Evolutionary conservation across 805 yeast genomes (phyloP).

Genomic region (Saturnispora serradocipensis): DNA sequence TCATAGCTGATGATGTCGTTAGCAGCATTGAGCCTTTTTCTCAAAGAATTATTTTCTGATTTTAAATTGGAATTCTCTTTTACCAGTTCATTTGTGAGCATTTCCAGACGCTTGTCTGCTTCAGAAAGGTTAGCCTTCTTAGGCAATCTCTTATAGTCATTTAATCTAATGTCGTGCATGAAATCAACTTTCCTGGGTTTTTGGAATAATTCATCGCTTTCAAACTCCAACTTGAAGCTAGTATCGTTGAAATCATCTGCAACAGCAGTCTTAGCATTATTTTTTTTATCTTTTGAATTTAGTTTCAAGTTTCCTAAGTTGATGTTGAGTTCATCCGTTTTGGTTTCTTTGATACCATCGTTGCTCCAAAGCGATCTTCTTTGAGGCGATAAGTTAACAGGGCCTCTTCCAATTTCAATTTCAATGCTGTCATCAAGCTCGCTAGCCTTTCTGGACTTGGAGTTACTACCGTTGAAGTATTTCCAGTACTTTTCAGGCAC

Average conservation of each 20-base stretch:
- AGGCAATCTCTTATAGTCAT: conserved; percentile 6
- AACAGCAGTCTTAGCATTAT: not conserved
- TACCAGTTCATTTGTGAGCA: not conserved
- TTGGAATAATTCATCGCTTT: not conserved
- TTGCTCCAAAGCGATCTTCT: conserved; percentile 5
- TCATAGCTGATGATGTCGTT: conserved; percentile 20
- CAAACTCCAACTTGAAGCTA: conserved; percentile 3
- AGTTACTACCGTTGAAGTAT: conserved; percentile 15
- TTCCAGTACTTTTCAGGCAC: conserved; percentile 21
- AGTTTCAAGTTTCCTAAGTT: conserved; percentile 14
- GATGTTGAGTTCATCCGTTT: conserved; percentile 15
- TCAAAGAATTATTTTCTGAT: conserved; percentile 2
- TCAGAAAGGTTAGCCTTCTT: conserved; percentile 5
- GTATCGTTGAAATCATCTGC: not conserved
- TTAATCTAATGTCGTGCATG: not conserved
- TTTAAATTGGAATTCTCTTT: conserved; percentile 2
- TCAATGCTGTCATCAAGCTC: conserved; percentile 10
- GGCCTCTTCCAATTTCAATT: conserved; percentile 22
- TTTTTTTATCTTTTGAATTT: conserved; percentile 2
- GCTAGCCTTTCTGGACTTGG: not conserved
- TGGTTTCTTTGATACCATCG: conserved; percentile 21
- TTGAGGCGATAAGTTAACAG: conserved; percentile 6
- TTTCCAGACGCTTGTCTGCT: conserved; percentile 12
- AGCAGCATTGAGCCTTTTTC: conserved; percentile 15
- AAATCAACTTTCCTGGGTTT: conserved; percentile 2